Evolutionary conservation across 2,329 filamentous ascomycete genomes (phyloP), one percentile per base, ranked within the genome.

Genomic region (Diaporthe citri): DNA sequence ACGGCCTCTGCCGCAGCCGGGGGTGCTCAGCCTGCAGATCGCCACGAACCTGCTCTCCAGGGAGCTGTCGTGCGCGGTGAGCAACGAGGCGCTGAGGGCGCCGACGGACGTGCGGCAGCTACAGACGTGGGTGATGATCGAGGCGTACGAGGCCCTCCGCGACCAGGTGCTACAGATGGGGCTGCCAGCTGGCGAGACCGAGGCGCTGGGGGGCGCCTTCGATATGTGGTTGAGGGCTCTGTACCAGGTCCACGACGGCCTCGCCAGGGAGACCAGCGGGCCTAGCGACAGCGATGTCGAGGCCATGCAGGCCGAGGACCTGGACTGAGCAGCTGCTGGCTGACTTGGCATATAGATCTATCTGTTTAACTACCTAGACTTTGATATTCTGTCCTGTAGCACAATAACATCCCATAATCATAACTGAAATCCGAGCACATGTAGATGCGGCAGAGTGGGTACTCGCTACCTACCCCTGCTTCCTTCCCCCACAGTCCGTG

Each of bases 71-170:
- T 85, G 86, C 0, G 85, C 85, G 0, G 77, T 88, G 52, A 72
- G 72, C 39, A 67, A 72, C 70, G 76, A 82, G 74, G 22, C 31
- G 51, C 41, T 51, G 25, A 39, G 60, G 36, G 60, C 52, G 43
- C 80, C 73, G 52, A 66, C 80, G 3, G 83, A 86, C 48, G 83
- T 84, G 0, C 85, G 88, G 20, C 85, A 86, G 1, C 78, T 90
- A 55, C 89, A 90, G 78, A 80, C 90, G 25, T 87, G 87, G 86
- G 84, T 88, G 57, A 90, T 90, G 89, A 90, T 90, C 69, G 89
- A 90, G 77, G 88, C 89, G 3, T 90, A 90, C 78, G 88, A 90
- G 82, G 84, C 84, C 75, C 80, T 91, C 74, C 83, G 87, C 22
- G 86, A 89, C 57, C 85, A 85, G 77, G 79, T 90, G 0, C 78